phyloP scores from a whole-genome alignment of 2,329 filamentous ascomycete species.

The Neofusicoccum cordaticola region DNA sequence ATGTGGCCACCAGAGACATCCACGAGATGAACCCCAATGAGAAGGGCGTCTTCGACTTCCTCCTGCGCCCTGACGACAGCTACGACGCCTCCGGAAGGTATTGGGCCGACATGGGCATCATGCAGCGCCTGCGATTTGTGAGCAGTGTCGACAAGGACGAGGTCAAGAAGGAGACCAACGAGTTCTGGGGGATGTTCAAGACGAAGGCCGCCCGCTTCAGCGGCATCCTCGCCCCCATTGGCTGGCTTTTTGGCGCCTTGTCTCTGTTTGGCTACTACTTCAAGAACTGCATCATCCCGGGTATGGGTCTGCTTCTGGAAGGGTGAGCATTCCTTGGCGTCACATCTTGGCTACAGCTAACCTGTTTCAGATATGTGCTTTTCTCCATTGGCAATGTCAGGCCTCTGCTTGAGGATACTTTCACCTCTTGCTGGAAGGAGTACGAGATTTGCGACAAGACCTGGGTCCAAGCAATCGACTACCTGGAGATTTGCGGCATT shows the following conservation, averaged over 20 bases:
- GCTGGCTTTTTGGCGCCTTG: slow-evolving; percentile 5
- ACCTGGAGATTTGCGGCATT: slow-evolving; percentile 91
- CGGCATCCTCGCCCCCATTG: slow-evolving; percentile 13
- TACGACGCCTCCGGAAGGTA: slow-evolving; percentile 81
- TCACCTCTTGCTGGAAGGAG: slow-evolving; percentile 72
- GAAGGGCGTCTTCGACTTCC: slow-evolving; percentile 66
- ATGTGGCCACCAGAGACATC: slow-evolving; percentile 42
- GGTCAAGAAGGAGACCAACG: slow-evolving; percentile 62
- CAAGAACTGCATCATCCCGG: slow-evolving; percentile 85
- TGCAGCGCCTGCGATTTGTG: slow-evolving; percentile 72
- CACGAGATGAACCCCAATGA: slow-evolving; percentile 57
- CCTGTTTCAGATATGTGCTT: slow-evolving; percentile 68
- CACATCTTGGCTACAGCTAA: slow-evolving; percentile 10
- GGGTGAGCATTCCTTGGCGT: slow-evolving; percentile 46
- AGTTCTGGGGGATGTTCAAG: slow-evolving; percentile 78
- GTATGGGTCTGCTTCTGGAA: slow-evolving; percentile 87
- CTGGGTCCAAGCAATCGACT: slow-evolving; percentile 82
- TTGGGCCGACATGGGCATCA: slow-evolving; percentile 82
- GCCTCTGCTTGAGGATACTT: slow-evolving; percentile 73
- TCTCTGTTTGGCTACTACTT: slow-evolving; percentile 79
- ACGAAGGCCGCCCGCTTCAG: slow-evolving; percentile 54
- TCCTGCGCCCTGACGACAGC: slow-evolving; percentile 84
- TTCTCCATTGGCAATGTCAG: slow-evolving; percentile 95
- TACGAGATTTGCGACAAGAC: slow-evolving; percentile 67
- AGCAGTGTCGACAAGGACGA: slow-evolving; percentile 69